Conservation (phyloP, 371 early-diverging fungal genomes). For the Circinella umbellata region DNA sequence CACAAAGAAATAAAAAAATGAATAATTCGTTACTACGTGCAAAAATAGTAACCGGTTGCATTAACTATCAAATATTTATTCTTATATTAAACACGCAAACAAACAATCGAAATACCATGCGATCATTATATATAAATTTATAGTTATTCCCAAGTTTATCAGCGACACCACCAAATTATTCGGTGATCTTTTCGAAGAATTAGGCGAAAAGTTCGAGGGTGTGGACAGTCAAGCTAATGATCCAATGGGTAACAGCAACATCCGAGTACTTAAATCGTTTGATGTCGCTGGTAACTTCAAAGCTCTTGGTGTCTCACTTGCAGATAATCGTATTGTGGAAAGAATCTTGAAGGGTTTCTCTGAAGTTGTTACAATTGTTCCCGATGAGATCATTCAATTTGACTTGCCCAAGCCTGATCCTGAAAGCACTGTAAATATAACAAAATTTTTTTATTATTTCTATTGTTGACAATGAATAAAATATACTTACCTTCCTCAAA, state of each 20-base stretch:
- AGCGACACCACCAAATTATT: slow-evolving; percentile 22
- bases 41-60: no score
- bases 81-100: no score
- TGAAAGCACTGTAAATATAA: slow-evolving; percentile 22
- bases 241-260: slow-evolving; percentile 19
- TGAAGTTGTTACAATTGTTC: slow-evolving; percentile 38
- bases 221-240: slow-evolving; percentile 12
- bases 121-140: slow-evolving; percentile 1
- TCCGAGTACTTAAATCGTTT: slow-evolving; percentile 37
- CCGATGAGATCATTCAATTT: slow-evolving; percentile 46
- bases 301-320: slow-evolving; percentile 34
- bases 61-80: no score
- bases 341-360: slow-evolving; percentile 19
- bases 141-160: slow-evolving; percentile 28
- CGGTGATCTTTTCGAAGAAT: slow-evolving; percentile 36
- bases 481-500: no score
- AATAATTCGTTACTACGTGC: background rate
- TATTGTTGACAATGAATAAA: no score
- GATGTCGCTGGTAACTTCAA: slow-evolving; percentile 37
- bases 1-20: background rate
- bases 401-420: slow-evolving; percentile 27
- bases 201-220: slow-evolving; percentile 23
- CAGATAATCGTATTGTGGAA: slow-evolving; percentile 29
- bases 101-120: no score
- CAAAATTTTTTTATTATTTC: background rate